phyloP scores from a whole-genome alignment of 805 yeast genomes.

The Clavispora carvajalis region DNA sequence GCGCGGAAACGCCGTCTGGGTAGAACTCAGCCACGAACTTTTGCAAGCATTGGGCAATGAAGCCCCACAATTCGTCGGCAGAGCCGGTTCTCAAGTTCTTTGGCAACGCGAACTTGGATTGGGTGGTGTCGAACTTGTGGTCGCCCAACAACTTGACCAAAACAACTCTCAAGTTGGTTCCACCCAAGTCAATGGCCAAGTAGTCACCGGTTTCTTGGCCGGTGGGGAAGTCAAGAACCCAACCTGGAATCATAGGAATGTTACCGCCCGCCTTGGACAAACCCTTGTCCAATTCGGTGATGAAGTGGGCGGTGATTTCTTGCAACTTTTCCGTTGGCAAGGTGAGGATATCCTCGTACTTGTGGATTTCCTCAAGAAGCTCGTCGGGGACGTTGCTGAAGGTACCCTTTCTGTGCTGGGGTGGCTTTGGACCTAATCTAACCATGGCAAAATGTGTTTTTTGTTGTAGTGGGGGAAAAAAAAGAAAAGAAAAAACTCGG shows the following conservation, averaged over 20 bases:
- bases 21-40: conserved; percentile 61
- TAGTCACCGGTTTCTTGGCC: conserved; percentile 88
- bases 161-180: conserved; percentile 93
- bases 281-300: conserved; percentile 77
- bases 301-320: conserved; percentile 69
- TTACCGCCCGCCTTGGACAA: conserved; percentile 70
- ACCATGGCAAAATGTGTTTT: conserved; percentile 45
- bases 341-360: conserved; percentile 57
- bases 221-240: conserved; percentile 92
- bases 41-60: conserved; percentile 78
- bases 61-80: conserved; percentile 73
- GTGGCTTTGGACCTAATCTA: conserved; percentile 78
- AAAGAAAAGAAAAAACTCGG: neutral
- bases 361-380: conserved; percentile 52
- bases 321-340: conserved; percentile 57
- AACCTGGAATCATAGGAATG: conserved; percentile 95
- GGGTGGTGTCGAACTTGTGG: conserved; percentile 78
- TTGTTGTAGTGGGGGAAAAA: neutral
- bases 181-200: conserved; percentile 94
- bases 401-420: conserved; percentile 69
- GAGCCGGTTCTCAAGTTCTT: conserved; percentile 70
- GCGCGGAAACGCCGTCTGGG: conserved; percentile 58
- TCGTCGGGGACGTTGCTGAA: conserved; percentile 60
- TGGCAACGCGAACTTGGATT: conserved; percentile 82
- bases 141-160: conserved; percentile 79